These are phyloP conservation scores for Solanum chacoense DNA, from an alignment of 305 asterid genomes.

Conservation along the genomic window DNA sequence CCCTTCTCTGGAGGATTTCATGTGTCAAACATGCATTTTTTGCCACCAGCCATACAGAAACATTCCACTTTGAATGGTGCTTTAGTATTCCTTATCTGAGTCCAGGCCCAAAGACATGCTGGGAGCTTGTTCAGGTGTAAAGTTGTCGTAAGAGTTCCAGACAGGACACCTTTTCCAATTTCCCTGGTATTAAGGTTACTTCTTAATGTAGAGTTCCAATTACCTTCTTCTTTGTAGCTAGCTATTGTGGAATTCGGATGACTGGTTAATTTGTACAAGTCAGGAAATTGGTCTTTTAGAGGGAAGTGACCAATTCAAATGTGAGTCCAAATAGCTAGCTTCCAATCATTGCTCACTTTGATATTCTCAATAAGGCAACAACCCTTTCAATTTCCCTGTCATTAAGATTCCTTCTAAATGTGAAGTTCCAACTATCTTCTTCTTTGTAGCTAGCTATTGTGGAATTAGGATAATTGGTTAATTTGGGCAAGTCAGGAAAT, in stretches of 20 bases:
- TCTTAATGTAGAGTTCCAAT: not conserved
- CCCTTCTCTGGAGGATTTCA: not conserved
- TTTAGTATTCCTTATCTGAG: not conserved
- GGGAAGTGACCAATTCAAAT: not conserved
- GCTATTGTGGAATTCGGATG: not conserved
- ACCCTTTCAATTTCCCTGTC: not conserved
- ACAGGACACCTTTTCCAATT: not conserved
- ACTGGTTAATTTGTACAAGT: not conserved
- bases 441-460: not conserved
- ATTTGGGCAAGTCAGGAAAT: not conserved
- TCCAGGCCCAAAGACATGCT: not conserved
- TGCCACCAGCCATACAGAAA: not conserved
- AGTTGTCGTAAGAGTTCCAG: not conserved
- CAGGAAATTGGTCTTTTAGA: not conserved
- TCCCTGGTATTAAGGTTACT: not conserved
- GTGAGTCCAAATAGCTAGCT: not conserved
- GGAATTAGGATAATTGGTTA: not conserved
- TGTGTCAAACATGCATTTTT: not conserved
- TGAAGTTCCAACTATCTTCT: not conserved
- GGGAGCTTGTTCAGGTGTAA: not conserved
- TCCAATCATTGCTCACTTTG: not conserved
- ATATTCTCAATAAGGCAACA: not conserved
- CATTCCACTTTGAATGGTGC: not conserved
- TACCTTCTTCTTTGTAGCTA: not conserved
- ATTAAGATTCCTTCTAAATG: not conserved